These are phyloP conservation scores for Suillus hirtellus DNA, from an alignment of 768 basidiomycete genomes.

Conservation along the genomic window DNA sequence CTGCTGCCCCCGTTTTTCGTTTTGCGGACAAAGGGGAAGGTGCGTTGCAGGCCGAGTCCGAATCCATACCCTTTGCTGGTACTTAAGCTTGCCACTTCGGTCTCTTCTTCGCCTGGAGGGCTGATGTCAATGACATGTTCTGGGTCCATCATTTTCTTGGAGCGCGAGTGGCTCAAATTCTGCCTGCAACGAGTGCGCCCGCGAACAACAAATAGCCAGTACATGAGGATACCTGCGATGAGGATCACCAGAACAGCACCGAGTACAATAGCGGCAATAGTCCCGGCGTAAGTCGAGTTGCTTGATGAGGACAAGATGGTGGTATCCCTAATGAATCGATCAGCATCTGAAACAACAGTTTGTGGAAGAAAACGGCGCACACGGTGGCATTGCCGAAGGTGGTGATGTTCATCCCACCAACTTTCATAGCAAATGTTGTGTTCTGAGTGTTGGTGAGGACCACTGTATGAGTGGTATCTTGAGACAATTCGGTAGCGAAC, in stretches of 20 bases:
- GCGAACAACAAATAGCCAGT: slow-evolving; percentile 48
- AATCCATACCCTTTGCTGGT: slow-evolving; percentile 36
- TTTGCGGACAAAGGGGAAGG: slow-evolving; percentile 29
- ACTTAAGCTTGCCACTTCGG: slow-evolving; percentile 29
- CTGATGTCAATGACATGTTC: slow-evolving; percentile 15
- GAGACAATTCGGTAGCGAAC: slow-evolving; percentile 61
- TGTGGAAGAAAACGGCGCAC: slow-evolving; percentile 23
- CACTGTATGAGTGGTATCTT: slow-evolving; percentile 47
- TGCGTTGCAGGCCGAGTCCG: slow-evolving; percentile 32
- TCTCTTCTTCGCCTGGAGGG: slow-evolving; percentile 23
- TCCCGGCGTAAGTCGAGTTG: slow-evolving; percentile 46
- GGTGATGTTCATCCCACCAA: slow-evolving; percentile 53
- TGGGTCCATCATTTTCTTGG: slow-evolving; percentile 10
- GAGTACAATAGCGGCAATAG: slow-evolving; percentile 66
- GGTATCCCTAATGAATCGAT: slow-evolving; percentile 18
- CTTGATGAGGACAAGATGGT: slow-evolving; percentile 19
- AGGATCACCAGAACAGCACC: slow-evolving; percentile 55
- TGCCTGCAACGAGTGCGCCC: slow-evolving; percentile 41
- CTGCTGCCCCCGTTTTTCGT: slow-evolving; percentile 22
- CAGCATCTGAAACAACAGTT: background rate
- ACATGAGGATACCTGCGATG: slow-evolving; percentile 40
- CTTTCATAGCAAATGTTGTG: slow-evolving; percentile 46
- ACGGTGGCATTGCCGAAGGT: slow-evolving; percentile 33
- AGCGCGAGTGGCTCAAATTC: slow-evolving; percentile 7
- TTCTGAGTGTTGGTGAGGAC: slow-evolving; percentile 58